Conservation (phyloP, 2,329 filamentous ascomycete species). For the Ophiocordyceps sinensis region DNA sequence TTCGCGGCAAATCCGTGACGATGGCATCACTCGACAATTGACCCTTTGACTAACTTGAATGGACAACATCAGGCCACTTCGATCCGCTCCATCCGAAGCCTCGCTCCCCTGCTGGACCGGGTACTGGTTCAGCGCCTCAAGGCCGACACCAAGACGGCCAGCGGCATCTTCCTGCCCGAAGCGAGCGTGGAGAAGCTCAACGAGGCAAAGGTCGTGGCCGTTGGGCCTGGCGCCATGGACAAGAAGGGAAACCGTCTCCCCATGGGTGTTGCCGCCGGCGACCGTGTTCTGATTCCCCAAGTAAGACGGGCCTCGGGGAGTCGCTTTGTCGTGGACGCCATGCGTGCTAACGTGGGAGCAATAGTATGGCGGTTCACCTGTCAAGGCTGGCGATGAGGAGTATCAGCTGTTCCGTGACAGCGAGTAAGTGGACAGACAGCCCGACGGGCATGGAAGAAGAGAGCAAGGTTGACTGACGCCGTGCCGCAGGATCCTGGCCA, state of each 20-base stretch:
- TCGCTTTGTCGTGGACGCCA: background rate
- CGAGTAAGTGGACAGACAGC: slow-evolving; percentile 54
- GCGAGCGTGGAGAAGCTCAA: slow-evolving; percentile 95
- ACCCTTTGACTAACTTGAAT: background rate
- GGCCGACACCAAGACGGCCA: slow-evolving; percentile 89
- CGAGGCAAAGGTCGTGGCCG: slow-evolving; percentile 90
- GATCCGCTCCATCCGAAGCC: slow-evolving; percentile 88
- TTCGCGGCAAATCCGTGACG: too few relatives aligned
- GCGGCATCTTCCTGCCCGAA: slow-evolving; percentile 96
- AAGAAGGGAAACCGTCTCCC: slow-evolving; percentile 78
- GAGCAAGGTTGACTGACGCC: background rate
- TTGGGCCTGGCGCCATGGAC: slow-evolving; percentile 78
- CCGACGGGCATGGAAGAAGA: background rate
- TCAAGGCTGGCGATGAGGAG: slow-evolving; percentile 97
- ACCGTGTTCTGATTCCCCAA: slow-evolving; percentile 92
- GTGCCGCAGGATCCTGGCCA: slow-evolving; percentile 70
- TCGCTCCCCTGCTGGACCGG: slow-evolving; percentile 92
- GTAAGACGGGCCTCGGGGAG: slow-evolving; percentile 33
- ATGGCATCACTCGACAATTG: too few relatives aligned
- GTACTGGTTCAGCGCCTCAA: slow-evolving; percentile 97
- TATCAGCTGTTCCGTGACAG: slow-evolving; percentile 92
- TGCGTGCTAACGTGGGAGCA: slow-evolving; percentile 11
- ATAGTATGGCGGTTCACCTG: slow-evolving; percentile 81
- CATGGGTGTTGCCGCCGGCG: slow-evolving; percentile 69
- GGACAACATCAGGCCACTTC: slow-evolving; percentile 41